These are phyloP conservation scores for Bryoglossum gracile DNA, from an alignment of 495 filamentous ascomycete genomes.

Conservation along the genomic window DNA sequence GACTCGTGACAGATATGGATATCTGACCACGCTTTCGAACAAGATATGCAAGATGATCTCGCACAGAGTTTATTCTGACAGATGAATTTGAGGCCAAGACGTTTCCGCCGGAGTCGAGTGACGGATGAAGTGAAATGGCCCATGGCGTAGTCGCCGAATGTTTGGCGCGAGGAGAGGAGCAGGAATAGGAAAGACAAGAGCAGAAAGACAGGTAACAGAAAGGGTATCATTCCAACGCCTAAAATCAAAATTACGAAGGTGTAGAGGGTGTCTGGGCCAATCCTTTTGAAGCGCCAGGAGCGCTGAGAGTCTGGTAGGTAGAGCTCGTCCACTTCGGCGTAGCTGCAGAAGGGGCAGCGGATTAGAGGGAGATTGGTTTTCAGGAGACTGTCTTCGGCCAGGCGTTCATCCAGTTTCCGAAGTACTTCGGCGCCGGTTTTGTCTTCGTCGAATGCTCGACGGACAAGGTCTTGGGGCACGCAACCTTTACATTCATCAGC, in stretches of 20 bases:
- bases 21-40: slow-evolving; percentile 55
- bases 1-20: slow-evolving; percentile 76
- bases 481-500: slow-evolving; percentile 63
- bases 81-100: slow-evolving; percentile 60
- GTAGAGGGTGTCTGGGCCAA: slow-evolving; percentile 30
- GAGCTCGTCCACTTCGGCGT: slow-evolving; percentile 79
- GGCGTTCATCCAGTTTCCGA: slow-evolving; percentile 65
- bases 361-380: slow-evolving; percentile 68
- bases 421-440: slow-evolving; percentile 62
- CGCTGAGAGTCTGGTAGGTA: slow-evolving; percentile 47
- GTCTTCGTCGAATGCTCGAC: slow-evolving; percentile 59
- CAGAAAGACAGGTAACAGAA: slow-evolving; percentile 45
- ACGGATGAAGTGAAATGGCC: slow-evolving; percentile 47
- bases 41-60: slow-evolving; percentile 71
- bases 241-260: slow-evolving; percentile 36
- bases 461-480: slow-evolving; percentile 59
- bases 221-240: slow-evolving; percentile 39
- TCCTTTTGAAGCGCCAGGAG: slow-evolving; percentile 43
- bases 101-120: slow-evolving; percentile 54
- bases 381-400: slow-evolving; percentile 63
- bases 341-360: slow-evolving; percentile 83
- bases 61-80: slow-evolving; percentile 62
- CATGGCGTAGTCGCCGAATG: slow-evolving; percentile 29
- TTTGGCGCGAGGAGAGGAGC: slow-evolving; percentile 31
- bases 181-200: slow-evolving; percentile 32